Evolutionary conservation across 768 basidiomycete genomes (phyloP), one percentile per base, ranked within the genome.

Genomic region (Trametes gibbosa): DNA sequence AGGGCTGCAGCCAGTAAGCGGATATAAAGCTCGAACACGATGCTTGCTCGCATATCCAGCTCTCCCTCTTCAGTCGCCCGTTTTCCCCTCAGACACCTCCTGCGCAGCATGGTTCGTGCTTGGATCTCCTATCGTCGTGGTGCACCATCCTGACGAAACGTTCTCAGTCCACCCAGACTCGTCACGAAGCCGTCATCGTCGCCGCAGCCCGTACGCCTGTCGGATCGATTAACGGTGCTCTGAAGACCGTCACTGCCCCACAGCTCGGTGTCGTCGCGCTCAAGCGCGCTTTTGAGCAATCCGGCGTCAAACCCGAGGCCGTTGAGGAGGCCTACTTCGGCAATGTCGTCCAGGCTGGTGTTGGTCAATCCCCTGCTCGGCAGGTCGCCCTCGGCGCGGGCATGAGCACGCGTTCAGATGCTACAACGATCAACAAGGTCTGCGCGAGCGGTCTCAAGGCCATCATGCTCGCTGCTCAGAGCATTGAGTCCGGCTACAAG

Each of bases 361-460:
- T 95, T 51, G 97, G 97, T 43, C 97, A 99, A 77, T 90, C 90
- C 12, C 97, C 97, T n/a, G 97, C 97, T 52, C 86, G 97, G 64
- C 97, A 99, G 75, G 97, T 95, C 54, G 94, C 88, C n/a, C 85
- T 99, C 58, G 81, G 77, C 55, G 83, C 95, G n/a, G 97, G 97
- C 63, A 78, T 97, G 70, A 85, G 81, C 63, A 73, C 86, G 10
- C 81, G 81, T 56, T 95, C 96, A 25, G 97, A 99, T 76, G 95
- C 96, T 21, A 98, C 97, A 37, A 99, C 97, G 49, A 87, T 99
- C 78, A 99, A 99, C 85, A 99, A 99, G 79, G 97, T 99, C 73
- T 99, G 97, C 74, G 97, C 97, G 5, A 95, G 92, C 53, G 97
- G 97, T 61, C 79, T 99, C 82, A 98, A 98, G 76, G 82, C 95